Percentiles rank a stretch among this genome's conserved stretches.
Evolutionary conservation across 495 filamentous ascomycete genomes (phyloP).

Genomic region (Cercophora samala): DNA sequence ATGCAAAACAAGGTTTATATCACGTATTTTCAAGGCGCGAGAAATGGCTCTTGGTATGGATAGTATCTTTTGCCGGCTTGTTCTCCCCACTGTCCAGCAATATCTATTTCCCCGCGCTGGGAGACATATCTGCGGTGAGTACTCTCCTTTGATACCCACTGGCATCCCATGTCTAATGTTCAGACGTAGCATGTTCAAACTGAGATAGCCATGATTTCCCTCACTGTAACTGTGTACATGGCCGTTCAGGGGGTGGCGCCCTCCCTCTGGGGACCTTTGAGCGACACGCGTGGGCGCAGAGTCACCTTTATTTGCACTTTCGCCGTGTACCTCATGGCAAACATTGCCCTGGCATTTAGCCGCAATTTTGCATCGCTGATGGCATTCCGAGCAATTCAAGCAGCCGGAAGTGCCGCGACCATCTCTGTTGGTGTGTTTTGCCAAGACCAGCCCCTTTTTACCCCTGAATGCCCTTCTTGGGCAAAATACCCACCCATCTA

Average conservation of each 20-base stretch:
- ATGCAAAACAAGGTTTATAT: slow-evolving; percentile 13
- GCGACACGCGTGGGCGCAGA: slow-evolving; percentile 27
- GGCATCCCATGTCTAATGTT: not conserved
- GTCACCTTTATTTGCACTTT: slow-evolving; percentile 51
- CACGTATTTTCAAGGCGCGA: slow-evolving; percentile 34
- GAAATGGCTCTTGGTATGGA: slow-evolving; percentile 37
- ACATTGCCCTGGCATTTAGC: slow-evolving; percentile 50
- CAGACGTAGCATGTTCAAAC: slow-evolving; percentile 13
- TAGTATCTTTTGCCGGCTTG: slow-evolving; percentile 38
- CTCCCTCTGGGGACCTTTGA: slow-evolving; percentile 28
- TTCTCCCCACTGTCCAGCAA: slow-evolving; percentile 40
- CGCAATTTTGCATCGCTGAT: slow-evolving; percentile 47
- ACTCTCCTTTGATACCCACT: not conserved
- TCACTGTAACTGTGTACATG: slow-evolving; percentile 35
- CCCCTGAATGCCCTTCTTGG: not conserved
- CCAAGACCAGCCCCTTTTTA: not conserved
- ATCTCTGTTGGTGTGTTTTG: slow-evolving; percentile 36
- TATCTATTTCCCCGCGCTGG: slow-evolving; percentile 38
- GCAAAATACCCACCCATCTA: too few relatives aligned
- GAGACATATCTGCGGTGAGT: slow-evolving; percentile 23
- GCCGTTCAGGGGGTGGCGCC: slow-evolving; percentile 32
- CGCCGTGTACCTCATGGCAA: slow-evolving; percentile 50
- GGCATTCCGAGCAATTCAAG: slow-evolving; percentile 52
- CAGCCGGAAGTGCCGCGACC: slow-evolving; percentile 47
- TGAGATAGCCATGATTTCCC: slow-evolving; percentile 20